These are phyloP conservation scores for Epichloe scottii DNA, from an alignment of 2,329 filamentous ascomycete species.

Conservation along the genomic window DNA sequence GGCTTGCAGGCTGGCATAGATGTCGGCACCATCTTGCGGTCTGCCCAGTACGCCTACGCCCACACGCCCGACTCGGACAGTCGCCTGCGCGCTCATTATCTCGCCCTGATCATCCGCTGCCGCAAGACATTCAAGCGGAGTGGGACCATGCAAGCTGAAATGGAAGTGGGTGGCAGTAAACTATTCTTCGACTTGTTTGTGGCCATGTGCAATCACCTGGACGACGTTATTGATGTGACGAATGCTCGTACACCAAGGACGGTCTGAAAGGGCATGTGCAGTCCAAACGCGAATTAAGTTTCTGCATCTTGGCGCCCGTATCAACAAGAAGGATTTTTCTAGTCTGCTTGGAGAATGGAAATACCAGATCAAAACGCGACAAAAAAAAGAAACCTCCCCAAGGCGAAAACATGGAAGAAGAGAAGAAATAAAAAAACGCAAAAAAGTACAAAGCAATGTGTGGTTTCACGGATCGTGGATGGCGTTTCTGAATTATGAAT, in stretches of 20 bases:
- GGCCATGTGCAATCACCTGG: conserved; percentile 95
- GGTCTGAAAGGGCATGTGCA: conserved; percentile 28
- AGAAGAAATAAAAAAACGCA: conserved; percentile 10
- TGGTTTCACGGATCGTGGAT: conserved; percentile 10
- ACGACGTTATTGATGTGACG: conserved; percentile 84
- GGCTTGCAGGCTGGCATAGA: conserved; percentile 87
- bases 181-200: conserved; percentile 98
- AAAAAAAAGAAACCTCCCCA: conserved; percentile 7
- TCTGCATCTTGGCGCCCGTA: conserved; percentile 7
- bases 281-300: conserved; percentile 9
- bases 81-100: conserved; percentile 87
- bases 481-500: conserved; percentile 21
- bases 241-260: conserved; percentile 49
- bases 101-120: conserved; percentile 93
- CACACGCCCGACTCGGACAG: conserved; percentile 90
- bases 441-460: conserved; percentile 10
- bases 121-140: conserved; percentile 96
- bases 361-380: conserved; percentile 6
- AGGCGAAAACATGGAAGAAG: neutral
- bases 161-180: conserved; percentile 82
- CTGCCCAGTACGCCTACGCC: conserved; percentile 88
- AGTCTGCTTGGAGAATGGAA: conserved; percentile 9
- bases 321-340: neutral
- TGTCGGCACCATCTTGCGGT: conserved; percentile 80
- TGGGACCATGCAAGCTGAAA: conserved; percentile 97